A percentile compares a stretch with the other conserved stretches of the same genome.
Conservation (phyloP, 139 green algal species). For the Diplosphaera chodatii region DNA sequence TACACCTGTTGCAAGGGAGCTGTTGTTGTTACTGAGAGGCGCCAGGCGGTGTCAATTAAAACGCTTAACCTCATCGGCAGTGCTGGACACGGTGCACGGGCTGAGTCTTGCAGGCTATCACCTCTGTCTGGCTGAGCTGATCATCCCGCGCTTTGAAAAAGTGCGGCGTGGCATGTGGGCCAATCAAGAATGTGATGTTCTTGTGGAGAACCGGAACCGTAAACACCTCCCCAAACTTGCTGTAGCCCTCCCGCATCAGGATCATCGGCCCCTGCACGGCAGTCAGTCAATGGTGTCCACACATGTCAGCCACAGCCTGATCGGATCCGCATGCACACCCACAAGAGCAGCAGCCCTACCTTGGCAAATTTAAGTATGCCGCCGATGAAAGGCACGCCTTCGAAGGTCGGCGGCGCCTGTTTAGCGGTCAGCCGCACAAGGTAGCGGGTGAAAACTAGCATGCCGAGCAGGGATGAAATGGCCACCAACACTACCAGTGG, state of each 20-base stretch:
- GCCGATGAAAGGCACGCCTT: slow-evolving; percentile 86
- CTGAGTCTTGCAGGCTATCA: too few species aligned
- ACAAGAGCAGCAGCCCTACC: slow-evolving; percentile 38
- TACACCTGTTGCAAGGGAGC: slow-evolving; percentile 94
- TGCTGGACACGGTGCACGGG: too few species aligned
- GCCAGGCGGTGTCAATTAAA: too few species aligned
- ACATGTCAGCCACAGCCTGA: too few species aligned
- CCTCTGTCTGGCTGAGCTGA: slow-evolving; percentile 86
- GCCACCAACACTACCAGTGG: too few species aligned
- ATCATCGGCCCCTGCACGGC: slow-evolving; percentile 73
- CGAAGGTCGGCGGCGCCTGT: slow-evolving; percentile 70
- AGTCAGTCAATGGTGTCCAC: too few species aligned
- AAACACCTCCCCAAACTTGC: slow-evolving; percentile 85
- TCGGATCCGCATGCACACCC: too few species aligned
- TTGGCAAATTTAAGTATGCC: slow-evolving; percentile 88
- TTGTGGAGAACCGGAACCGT: slow-evolving; percentile 93
- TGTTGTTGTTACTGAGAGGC: too few species aligned
- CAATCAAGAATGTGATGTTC: slow-evolving; percentile 94
- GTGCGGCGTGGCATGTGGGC: slow-evolving; percentile 75
- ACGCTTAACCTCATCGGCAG: too few species aligned
- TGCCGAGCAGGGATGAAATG: not conserved
- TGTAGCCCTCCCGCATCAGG: slow-evolving; percentile 77
- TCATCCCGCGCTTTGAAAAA: slow-evolving; percentile 97
- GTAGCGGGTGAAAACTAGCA: slow-evolving; percentile 7
- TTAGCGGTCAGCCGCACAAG: slow-evolving; percentile 23